Conservation (phyloP, 257 asterid species). For the Galeopsis tetrahit region DNA sequence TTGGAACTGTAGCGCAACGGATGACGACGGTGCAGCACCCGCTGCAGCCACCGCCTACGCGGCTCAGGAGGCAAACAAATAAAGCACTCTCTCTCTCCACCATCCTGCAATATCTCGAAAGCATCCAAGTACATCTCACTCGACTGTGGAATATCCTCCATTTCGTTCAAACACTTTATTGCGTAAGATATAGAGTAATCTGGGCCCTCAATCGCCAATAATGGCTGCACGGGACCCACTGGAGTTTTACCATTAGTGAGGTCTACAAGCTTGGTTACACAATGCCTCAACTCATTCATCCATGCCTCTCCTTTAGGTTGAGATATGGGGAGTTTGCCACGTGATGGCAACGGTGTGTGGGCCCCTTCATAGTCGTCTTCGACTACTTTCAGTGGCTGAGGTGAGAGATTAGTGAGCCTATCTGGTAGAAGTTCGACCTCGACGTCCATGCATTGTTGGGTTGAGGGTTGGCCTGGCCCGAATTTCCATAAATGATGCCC, state of each 20-base stretch:
- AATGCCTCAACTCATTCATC: constrained; percentile 68
- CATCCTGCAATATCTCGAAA: constrained; percentile 74
- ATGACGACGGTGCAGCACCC: constrained; percentile 66
- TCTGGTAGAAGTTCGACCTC: constrained; percentile 54
- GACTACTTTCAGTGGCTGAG: constrained; percentile 31
- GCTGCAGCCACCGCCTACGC: constrained; percentile 93
- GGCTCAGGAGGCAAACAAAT: constrained; percentile 86
- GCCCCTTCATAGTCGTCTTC: constrained; percentile 44
- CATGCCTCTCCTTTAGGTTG: constrained; percentile 61
- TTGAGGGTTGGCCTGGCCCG: constrained; percentile 46
- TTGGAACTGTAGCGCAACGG: constrained; percentile 69
- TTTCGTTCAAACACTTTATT: constrained; percentile 73
- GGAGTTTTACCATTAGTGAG: constrained; percentile 58
- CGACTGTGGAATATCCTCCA: constrained; percentile 78
- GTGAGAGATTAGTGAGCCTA: constrained; percentile 43
- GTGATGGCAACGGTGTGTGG: constrained; percentile 42
- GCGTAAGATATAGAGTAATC: constrained; percentile 76
- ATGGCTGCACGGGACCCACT: constrained; percentile 33
- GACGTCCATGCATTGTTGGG: constrained; percentile 45
- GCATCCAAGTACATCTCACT: constrained; percentile 96
- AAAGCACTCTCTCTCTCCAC: constrained; percentile 78
- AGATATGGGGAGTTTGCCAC: constrained; percentile 50
- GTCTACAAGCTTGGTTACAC: constrained; percentile 70
- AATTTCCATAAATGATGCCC: constrained; percentile 54
- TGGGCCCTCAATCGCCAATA: constrained; percentile 35